phyloP scores from a whole-genome alignment of 1,284 basidiomycete genomes.

The Chiua sp. region DNA sequence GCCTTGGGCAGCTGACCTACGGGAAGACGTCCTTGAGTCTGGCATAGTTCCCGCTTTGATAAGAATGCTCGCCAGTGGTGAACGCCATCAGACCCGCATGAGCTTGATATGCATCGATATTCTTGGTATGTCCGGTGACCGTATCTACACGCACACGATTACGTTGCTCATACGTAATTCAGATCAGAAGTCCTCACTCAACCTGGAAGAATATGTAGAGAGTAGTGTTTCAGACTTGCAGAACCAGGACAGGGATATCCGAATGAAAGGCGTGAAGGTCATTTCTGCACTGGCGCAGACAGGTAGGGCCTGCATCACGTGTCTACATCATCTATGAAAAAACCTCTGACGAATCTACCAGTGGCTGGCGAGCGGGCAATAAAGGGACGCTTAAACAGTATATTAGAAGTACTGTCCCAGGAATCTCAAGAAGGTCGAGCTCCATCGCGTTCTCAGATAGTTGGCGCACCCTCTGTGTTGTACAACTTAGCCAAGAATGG shows the following conservation, averaged over 20 bases:
- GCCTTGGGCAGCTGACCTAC: not conserved
- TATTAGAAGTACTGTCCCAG: constrained; percentile 7
- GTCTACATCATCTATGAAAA: no score
- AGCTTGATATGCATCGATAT: constrained; percentile 6
- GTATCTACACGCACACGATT: not conserved
- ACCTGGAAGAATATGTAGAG: not conserved
- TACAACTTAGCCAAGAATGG: constrained; percentile 13
- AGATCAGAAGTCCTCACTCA: not conserved
- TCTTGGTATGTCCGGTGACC: constrained; percentile 1
- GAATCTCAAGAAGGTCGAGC: not conserved
- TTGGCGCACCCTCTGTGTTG: constrained; percentile 1
- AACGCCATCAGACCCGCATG: not conserved
- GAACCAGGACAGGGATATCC: not conserved
- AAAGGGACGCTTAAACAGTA: not conserved
- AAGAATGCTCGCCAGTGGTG: constrained; percentile 2
- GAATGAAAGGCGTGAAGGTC: constrained; percentile 4
- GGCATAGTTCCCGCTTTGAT: not conserved
- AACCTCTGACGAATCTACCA: not conserved
- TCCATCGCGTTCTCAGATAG: not conserved
- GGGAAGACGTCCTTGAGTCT: not conserved
- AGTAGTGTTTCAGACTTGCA: not conserved
- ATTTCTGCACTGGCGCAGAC: constrained; percentile 9
- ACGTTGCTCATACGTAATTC: not conserved
- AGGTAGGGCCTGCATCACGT: not conserved
- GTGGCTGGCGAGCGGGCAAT: constrained; percentile 8